phyloP scores from a whole-genome alignment of 371 early-diverging fungal species.

The Syncephalastrum monosporum region DNA sequence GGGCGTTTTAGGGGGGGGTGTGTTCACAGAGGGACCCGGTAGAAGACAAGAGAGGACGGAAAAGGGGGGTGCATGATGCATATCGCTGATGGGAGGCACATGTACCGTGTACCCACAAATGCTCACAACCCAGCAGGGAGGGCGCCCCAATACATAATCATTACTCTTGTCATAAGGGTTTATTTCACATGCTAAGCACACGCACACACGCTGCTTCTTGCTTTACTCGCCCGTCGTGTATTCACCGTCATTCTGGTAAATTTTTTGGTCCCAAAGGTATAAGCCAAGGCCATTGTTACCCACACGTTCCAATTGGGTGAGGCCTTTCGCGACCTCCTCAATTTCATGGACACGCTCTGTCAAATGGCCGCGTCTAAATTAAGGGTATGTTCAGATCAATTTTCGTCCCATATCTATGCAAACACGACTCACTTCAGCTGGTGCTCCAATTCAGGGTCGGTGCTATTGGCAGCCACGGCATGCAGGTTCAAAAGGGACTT shows the following conservation, averaged over 20 bases:
- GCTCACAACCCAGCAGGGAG: too few species aligned
- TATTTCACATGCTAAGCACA: too few species aligned
- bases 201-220: neutral
- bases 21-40: too few species aligned
- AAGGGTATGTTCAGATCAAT: neutral
- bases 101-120: too few species aligned
- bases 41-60: too few species aligned
- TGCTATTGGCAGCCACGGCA: conserved; percentile 42
- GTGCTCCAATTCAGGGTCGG: conserved; percentile 59
- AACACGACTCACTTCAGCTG: conserved; percentile 45
- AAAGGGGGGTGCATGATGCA: too few species aligned
- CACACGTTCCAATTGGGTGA: conserved; percentile 52
- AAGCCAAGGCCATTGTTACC: conserved; percentile 56
- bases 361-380: conserved; percentile 26
- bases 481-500: conserved; percentile 57
- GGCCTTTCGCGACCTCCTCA: conserved; percentile 42
- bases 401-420: neutral
- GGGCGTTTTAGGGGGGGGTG: too few species aligned
- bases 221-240: conserved; percentile 6
- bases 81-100: too few species aligned
- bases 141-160: too few species aligned
- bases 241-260: conserved; percentile 31
- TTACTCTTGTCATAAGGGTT: neutral
- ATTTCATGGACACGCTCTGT: conserved; percentile 46
- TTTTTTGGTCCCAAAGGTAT: conserved; percentile 40